Percentiles rank a stretch among this genome's conserved stretches.
These are phyloP conservation scores for Moesziomyces parantarcticus DNA, from an alignment of 1,284 basidiomycete genomes.

Conservation along the genomic window DNA sequence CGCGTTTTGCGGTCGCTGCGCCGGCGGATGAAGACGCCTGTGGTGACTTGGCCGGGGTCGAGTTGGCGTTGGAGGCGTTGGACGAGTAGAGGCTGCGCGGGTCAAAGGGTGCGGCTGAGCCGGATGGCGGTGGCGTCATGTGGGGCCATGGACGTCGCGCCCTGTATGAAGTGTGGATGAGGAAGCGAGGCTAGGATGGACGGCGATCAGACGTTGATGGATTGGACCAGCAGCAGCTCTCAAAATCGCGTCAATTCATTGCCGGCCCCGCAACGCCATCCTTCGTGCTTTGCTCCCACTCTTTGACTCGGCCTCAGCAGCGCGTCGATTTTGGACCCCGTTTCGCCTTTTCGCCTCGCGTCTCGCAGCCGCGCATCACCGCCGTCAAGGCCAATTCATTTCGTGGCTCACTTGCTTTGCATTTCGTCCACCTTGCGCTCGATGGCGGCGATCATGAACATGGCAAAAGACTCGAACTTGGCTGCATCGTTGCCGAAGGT, in stretches of 20 bases:
- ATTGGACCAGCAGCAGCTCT: too few species aligned
- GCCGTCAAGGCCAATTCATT: too few species aligned
- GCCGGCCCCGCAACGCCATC: too few species aligned
- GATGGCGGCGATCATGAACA: constrained; percentile 26
- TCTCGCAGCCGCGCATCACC: too few species aligned
- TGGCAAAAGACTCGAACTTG: constrained; percentile 45
- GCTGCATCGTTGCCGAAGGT: constrained; percentile 22
- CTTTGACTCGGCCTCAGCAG: too few species aligned
- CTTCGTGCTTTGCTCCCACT: too few species aligned
- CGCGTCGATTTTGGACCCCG: too few species aligned
- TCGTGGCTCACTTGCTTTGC: too few species aligned
- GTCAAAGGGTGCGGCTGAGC: constrained; percentile 23
- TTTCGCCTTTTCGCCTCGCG: too few species aligned
- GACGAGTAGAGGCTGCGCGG: constrained; percentile 45
- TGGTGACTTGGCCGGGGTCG: constrained; percentile 4
- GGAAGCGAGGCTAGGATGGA: background rate
- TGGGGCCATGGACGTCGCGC: constrained; percentile 4
- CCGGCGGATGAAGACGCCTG: constrained; percentile 11
- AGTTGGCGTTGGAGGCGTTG: background rate
- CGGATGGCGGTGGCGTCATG: constrained; percentile 30
- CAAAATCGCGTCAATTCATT: too few species aligned
- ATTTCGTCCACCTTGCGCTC: constrained; percentile 3
- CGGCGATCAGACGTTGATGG: background rate
- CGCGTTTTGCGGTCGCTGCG: constrained; percentile 13
- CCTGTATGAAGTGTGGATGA: too few species aligned